A percentile compares a stretch with the other conserved stretches of the same genome.
Conservation (phyloP, 768 basidiomycete genomes). For the Agrocybe chaxingu region DNA sequence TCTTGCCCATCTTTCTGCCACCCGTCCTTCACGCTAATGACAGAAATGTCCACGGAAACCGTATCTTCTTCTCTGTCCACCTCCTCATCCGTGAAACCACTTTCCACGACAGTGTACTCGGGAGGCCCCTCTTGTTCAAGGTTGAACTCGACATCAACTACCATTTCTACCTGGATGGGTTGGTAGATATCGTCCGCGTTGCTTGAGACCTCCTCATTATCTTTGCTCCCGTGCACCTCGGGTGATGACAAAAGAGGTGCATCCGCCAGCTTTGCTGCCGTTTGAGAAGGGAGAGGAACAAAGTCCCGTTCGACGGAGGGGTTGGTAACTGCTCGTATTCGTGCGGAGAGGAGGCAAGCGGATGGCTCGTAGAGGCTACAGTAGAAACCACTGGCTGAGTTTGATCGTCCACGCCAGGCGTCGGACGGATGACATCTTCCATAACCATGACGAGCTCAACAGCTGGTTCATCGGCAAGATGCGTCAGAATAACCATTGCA, state of each 20-base stretch:
- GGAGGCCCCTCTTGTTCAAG: not conserved
- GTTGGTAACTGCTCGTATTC: constrained; percentile 20
- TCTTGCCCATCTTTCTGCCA: not conserved
- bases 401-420: not conserved
- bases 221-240: not conserved
- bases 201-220: constrained; percentile 7
- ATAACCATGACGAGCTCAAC: not conserved
- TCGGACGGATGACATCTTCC: constrained; percentile 1
- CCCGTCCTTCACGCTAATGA: constrained; percentile 2
- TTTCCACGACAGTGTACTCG: constrained; percentile 10
- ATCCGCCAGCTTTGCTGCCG: too few relatives aligned
- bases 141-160: not conserved
- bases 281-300: not conserved
- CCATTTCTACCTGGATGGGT: constrained; percentile 4
- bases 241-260: not conserved
- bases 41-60: constrained; percentile 2
- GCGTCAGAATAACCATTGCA: too few relatives aligned
- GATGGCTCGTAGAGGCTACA: not conserved
- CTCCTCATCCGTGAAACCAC: constrained; percentile 10
- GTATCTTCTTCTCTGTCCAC: constrained; percentile 13
- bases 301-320: constrained; percentile 16
- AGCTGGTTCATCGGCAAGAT: too few relatives aligned
- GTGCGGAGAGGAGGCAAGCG: not conserved
- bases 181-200: constrained; percentile 2
- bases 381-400: not conserved